These are phyloP conservation scores for Acanthamoeba triangularis DNA, from an alignment of 208 protist species.

Conservation along the genomic window DNA sequence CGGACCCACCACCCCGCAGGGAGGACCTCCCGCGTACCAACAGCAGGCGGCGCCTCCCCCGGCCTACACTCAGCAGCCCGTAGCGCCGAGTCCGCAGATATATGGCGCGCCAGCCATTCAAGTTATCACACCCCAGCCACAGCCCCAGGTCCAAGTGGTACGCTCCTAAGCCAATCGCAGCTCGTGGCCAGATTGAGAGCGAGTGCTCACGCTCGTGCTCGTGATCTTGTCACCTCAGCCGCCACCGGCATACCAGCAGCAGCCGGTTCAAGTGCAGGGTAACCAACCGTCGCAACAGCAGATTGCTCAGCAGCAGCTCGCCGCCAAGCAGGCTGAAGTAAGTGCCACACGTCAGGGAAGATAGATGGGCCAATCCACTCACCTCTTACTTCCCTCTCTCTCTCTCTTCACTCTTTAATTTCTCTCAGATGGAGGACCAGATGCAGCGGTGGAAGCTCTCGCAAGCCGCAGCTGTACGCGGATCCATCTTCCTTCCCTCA, in stretches of 20 bases:
- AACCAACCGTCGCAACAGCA: slow-evolving; percentile 9
- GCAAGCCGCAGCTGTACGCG: background rate
- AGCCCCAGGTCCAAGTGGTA: background rate
- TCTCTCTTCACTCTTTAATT: background rate
- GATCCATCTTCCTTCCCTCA: background rate
- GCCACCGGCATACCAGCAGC: slow-evolving; percentile 8
- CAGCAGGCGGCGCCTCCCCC: background rate
- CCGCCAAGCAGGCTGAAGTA: background rate
- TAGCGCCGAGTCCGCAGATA: background rate
- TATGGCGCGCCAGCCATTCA: background rate
- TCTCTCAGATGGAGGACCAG: background rate
- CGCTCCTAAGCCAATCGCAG: background rate
- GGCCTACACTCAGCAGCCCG: background rate
- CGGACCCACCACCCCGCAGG: background rate
- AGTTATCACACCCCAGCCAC: background rate
- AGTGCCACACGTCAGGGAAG: background rate
- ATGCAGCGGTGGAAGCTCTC: background rate
- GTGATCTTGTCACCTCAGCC: background rate
- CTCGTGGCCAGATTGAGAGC: background rate
- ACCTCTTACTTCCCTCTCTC: background rate
- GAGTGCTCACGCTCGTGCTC: background rate
- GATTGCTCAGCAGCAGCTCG: background rate
- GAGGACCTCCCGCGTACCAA: background rate
- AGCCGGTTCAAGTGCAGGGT: background rate
- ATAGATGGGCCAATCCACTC: background rate